phyloP scores from a whole-genome alignment of 2,329 filamentous ascomycete species.

The Rhinocladiella similis region DNA sequence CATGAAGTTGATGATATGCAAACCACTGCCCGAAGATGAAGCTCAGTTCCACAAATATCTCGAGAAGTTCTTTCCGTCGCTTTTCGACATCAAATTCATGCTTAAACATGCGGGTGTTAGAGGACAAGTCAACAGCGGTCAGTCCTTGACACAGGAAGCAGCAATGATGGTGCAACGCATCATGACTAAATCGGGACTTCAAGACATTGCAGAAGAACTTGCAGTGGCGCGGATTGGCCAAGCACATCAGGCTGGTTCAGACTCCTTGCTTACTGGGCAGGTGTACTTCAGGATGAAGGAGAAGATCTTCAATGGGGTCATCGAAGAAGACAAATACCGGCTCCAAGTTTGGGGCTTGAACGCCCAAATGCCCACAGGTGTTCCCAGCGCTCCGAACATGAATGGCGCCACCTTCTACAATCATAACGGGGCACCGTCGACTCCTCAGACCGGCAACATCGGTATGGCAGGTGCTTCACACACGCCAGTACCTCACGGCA shows the following conservation, averaged over 20 bases:
- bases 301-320: slow-evolving; percentile 79
- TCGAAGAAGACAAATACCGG: slow-evolving; percentile 74
- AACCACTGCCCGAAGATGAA: slow-evolving; percentile 83
- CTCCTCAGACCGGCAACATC: slow-evolving; percentile 60
- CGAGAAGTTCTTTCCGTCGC: slow-evolving; percentile 86
- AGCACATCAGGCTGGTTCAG: slow-evolving; percentile 89
- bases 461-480: slow-evolving; percentile 45
- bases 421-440: slow-evolving; percentile 61
- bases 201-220: slow-evolving; percentile 90
- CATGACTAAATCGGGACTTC: slow-evolving; percentile 86
- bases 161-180: slow-evolving; percentile 78
- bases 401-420: slow-evolving; percentile 55
- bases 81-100: slow-evolving; percentile 96
- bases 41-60: slow-evolving; percentile 85
- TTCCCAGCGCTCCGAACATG: slow-evolving; percentile 48
- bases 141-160: slow-evolving; percentile 63
- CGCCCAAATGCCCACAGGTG: slow-evolving; percentile 60
- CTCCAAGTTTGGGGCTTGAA: slow-evolving; percentile 94
- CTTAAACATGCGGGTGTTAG: slow-evolving; percentile 83
- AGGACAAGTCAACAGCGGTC: slow-evolving; percentile 65
- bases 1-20: slow-evolving; percentile 79
- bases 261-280: slow-evolving; percentile 87
- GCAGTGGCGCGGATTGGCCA: slow-evolving; percentile 85
- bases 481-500: slow-evolving; percentile 45
- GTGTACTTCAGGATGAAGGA: slow-evolving; percentile 94